Conservation (phyloP, 2,329 filamentous ascomycete species). For the Cladosporium sphaerospermum region DNA sequence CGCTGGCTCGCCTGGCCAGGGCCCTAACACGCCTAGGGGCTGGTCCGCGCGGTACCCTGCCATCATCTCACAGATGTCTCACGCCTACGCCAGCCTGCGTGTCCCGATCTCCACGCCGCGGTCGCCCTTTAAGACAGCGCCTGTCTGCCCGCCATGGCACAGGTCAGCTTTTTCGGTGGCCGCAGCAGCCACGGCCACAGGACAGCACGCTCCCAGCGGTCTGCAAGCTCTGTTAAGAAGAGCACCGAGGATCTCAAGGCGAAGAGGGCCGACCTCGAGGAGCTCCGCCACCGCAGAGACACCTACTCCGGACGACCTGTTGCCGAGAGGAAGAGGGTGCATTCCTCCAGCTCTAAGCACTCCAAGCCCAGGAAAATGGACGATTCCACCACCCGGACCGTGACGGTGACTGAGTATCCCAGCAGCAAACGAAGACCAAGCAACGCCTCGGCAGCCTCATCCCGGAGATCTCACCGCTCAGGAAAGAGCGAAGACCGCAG, state of each 20-base stretch:
- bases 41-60: neutral
- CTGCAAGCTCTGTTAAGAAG: slow-evolving; percentile 15
- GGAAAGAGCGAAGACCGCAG: neutral
- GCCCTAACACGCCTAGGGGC: neutral
- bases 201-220: slow-evolving; percentile 13
- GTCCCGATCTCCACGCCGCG: slow-evolving; percentile 6
- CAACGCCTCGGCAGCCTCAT: slow-evolving; percentile 6
- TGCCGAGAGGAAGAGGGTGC: slow-evolving; percentile 21
- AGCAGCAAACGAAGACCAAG: slow-evolving; percentile 6
- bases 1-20: neutral
- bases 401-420: slow-evolving; percentile 12
- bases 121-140: neutral
- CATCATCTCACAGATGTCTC: neutral
- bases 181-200: slow-evolving; percentile 16
- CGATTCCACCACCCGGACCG: slow-evolving; percentile 9
- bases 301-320: slow-evolving; percentile 33
- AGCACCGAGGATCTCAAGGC: slow-evolving; percentile 14
- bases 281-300: slow-evolving; percentile 33
- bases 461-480: slow-evolving; percentile 6
- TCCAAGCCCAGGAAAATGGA: slow-evolving; percentile 2
- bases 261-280: slow-evolving; percentile 34
- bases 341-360: neutral
- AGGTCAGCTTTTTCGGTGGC: slow-evolving; percentile 17
- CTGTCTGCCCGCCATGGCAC: slow-evolving; percentile 14
- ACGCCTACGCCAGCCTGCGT: slow-evolving; percentile 7